Conservation (phyloP, 176 grass and related monocot species). For the Guadua angustifolia region DNA sequence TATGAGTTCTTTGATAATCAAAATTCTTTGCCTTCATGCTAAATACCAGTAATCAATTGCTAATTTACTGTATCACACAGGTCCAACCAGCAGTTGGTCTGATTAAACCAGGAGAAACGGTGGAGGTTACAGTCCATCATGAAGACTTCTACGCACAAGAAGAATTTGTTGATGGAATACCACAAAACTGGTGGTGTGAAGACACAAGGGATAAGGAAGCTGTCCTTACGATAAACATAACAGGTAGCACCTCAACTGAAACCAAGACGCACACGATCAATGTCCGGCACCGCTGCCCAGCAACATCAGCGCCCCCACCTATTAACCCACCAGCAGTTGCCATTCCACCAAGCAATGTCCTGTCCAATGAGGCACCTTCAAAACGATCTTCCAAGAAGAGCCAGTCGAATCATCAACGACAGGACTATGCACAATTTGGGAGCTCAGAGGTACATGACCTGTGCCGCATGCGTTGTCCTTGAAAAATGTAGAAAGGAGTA, state of each 20-base stretch:
- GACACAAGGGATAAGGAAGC: constrained; percentile 82
- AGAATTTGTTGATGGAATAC: constrained; percentile 85
- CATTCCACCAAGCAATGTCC: constrained; percentile 31
- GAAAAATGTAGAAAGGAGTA: constrained; percentile 18
- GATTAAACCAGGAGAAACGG: constrained; percentile 71
- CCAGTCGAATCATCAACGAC: constrained; percentile 51
- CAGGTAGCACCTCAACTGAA: constrained; percentile 66
- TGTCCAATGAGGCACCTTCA: constrained; percentile 43
- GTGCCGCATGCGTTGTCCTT: constrained; percentile 70
- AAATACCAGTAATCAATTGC: constrained; percentile 2
- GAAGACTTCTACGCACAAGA: constrained; percentile 84
- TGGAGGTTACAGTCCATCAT: constrained; percentile 80
- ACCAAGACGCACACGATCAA: constrained; percentile 65
- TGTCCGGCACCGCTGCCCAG: constrained; percentile 67
- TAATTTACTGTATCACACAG: constrained; percentile 43
- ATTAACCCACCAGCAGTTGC: constrained; percentile 16
- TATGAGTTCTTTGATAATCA: not conserved
- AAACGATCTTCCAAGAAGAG: constrained; percentile 68
- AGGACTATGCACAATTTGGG: constrained; percentile 59
- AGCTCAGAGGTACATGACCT: constrained; percentile 61
- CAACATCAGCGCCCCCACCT: constrained; percentile 38
- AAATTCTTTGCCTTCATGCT: not conserved
- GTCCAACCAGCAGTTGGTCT: constrained; percentile 75
- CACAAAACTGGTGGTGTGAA: constrained; percentile 93
- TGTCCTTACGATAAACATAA: constrained; percentile 62